phyloP scores from a whole-genome alignment of 208 protist species.

The Acanthamoeba lenticulata region DNA sequence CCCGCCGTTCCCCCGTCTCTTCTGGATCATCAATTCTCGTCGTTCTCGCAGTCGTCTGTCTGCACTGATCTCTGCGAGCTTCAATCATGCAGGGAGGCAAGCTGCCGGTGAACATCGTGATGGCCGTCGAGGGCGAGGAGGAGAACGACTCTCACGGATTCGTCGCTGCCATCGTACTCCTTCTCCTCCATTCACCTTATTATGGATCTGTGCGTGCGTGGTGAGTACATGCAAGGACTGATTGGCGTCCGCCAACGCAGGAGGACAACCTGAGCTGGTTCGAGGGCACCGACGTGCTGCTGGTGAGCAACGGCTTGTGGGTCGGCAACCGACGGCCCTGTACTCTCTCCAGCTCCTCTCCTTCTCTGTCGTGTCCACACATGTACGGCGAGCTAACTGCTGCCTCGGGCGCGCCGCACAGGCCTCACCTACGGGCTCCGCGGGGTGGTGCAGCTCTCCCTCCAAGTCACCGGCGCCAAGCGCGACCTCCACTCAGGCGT shows the following conservation, averaged over 20 bases:
- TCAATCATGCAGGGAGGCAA: neutral
- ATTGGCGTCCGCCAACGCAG: neutral
- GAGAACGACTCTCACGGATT: constrained; percentile 53
- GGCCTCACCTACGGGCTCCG: constrained; percentile 66
- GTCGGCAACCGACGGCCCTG: constrained; percentile 33
- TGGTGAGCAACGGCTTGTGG: constrained; percentile 64
- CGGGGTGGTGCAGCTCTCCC: constrained; percentile 38
- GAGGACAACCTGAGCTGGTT: constrained; percentile 49
- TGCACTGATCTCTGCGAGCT: neutral
- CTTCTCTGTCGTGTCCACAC: no score
- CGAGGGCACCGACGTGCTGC: neutral
- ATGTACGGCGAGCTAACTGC: neutral
- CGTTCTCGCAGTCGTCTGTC: neutral
- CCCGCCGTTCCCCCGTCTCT: neutral
- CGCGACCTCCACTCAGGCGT: constrained; percentile 54
- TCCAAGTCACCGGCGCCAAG: neutral
- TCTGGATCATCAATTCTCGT: neutral
- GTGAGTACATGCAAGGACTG: neutral
- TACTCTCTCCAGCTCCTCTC: neutral
- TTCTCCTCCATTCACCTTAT: neutral
- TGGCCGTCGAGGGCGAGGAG: constrained; percentile 69
- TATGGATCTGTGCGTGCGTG: neutral
- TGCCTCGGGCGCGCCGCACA: neutral
- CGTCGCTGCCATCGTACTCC: neutral
- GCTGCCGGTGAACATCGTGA: constrained; percentile 66